phyloP scores from a whole-genome alignment of 306 rosid species.

The Begonia peltatifolia region DNA sequence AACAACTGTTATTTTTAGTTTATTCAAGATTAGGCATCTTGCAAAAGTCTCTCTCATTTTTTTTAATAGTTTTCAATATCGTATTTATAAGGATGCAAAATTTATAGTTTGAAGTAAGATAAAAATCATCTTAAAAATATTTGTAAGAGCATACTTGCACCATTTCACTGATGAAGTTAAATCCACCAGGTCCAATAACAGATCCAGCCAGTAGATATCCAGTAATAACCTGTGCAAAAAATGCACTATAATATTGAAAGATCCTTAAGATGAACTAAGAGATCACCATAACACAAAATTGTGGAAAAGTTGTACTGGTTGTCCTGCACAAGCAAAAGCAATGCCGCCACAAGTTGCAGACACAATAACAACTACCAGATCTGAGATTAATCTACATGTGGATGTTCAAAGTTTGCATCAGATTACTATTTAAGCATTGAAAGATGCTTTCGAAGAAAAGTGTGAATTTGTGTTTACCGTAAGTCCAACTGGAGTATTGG shows the following conservation, averaged over 20 bases:
- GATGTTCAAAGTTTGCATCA: conserved; percentile 10
- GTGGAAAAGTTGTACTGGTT: conserved; percentile 26
- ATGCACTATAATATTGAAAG: conserved; percentile 7
- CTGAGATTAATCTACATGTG: conserved; percentile 34
- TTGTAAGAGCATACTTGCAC: conserved; percentile 39
- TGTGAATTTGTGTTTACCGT: conserved; percentile 23
- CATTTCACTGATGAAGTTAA: conserved; percentile 44
- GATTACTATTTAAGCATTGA: background rate
- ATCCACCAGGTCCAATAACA: conserved; percentile 43
- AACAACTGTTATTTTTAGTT: too few species aligned
- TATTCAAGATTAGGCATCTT: too few species aligned
- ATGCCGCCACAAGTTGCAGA: conserved; percentile 51
- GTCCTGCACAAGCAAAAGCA: conserved; percentile 54
- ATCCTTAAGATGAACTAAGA: conserved; percentile 2
- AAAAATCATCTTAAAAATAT: background rate
- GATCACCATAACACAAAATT: conserved; percentile 2
- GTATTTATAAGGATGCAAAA: too few species aligned
- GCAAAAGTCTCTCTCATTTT: too few species aligned
- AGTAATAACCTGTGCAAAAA: conserved; percentile 28
- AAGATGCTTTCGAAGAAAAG: too few species aligned
- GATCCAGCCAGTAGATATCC: conserved; percentile 49
- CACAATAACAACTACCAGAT: conserved; percentile 39
- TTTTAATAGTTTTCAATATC: too few species aligned
- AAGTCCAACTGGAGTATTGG: conserved; percentile 85
- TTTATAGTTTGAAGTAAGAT: background rate